Evolutionary conservation across 2,329 filamentous ascomycete species (phyloP).

Genomic region (Microcyclosporella mali): DNA sequence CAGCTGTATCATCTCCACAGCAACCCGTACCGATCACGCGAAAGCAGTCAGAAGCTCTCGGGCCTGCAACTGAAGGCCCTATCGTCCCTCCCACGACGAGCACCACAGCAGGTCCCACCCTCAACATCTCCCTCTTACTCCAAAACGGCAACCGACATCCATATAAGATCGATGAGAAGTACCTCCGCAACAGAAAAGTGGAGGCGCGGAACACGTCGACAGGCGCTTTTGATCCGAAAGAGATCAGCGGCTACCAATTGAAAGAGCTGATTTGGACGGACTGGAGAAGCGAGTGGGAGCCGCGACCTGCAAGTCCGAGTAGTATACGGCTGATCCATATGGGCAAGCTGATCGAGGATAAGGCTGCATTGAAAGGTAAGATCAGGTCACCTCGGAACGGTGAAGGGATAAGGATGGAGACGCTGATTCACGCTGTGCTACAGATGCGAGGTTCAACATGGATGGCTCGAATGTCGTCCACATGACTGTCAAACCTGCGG

Average conservation of each 20-base stretch:
- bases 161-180: conserved; percentile 83
- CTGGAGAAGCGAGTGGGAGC: conserved; percentile 84
- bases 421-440: conserved; percentile 1
- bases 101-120: conserved; percentile 37
- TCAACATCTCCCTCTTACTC: conserved; percentile 76
- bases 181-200: conserved; percentile 74
- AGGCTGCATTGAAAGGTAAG: conserved; percentile 73
- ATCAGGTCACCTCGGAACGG: background rate
- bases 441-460: conserved; percentile 72
- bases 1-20: conserved; percentile 7
- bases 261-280: conserved; percentile 91
- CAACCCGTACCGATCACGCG: conserved; percentile 25
- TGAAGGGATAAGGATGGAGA: background rate
- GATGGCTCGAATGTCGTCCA: conserved; percentile 81
- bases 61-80: conserved; percentile 42
- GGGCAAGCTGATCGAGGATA: conserved; percentile 84
- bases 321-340: conserved; percentile 89
- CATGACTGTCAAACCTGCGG: conserved; percentile 85
- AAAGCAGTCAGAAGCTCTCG: conserved; percentile 41
- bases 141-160: conserved; percentile 73
- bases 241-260: conserved; percentile 85
- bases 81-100: conserved; percentile 25
- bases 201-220: conserved; percentile 62
- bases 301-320: conserved; percentile 75
- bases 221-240: conserved; percentile 66